phyloP scores from a whole-genome alignment of 768 basidiomycete species.

The Russula sp. region DNA sequence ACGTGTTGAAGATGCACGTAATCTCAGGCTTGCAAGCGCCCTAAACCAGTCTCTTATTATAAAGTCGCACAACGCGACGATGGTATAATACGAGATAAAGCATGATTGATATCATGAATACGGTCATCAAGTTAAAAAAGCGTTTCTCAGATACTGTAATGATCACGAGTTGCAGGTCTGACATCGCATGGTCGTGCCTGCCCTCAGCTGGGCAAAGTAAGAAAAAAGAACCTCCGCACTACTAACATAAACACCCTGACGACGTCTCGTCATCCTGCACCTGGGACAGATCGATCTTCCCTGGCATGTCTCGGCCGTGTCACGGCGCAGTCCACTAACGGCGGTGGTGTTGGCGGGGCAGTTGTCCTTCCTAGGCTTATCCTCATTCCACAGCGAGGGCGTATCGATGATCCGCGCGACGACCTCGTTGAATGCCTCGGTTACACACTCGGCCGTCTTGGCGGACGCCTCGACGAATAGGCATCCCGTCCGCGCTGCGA shows the following conservation, averaged over 20 bases:
- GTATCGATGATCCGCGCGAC: conserved; percentile 82
- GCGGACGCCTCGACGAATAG: no score
- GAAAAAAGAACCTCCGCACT: no score
- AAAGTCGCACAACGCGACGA: background rate
- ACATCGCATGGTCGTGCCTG: background rate
- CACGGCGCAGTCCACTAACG: conserved; percentile 12
- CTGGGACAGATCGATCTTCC: conserved; percentile 41
- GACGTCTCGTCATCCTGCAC: conserved; percentile 30
- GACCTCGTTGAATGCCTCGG: conserved; percentile 71
- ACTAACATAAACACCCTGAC: conserved; percentile 39
- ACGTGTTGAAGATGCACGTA: no score
- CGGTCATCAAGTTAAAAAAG: no score
- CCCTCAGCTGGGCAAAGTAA: no score
- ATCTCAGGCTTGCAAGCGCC: no score
- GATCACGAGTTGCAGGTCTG: background rate
- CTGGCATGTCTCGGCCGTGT: conserved; percentile 39
- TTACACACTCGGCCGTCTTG: no score
- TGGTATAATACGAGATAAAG: conserved; percentile 2
- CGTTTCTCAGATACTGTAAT: background rate
- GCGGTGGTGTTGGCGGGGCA: conserved; percentile 1
- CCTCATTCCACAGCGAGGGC: conserved; percentile 68
- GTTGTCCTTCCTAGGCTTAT: conserved; percentile 31
- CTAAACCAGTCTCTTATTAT: background rate
- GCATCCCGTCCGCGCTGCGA: no score
- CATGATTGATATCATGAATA: background rate